Evolutionary conservation across 2,329 filamentous ascomycete species (phyloP), one percentile per base, ranked within the genome.

Genomic region (Colletotrichum musicola): DNA sequence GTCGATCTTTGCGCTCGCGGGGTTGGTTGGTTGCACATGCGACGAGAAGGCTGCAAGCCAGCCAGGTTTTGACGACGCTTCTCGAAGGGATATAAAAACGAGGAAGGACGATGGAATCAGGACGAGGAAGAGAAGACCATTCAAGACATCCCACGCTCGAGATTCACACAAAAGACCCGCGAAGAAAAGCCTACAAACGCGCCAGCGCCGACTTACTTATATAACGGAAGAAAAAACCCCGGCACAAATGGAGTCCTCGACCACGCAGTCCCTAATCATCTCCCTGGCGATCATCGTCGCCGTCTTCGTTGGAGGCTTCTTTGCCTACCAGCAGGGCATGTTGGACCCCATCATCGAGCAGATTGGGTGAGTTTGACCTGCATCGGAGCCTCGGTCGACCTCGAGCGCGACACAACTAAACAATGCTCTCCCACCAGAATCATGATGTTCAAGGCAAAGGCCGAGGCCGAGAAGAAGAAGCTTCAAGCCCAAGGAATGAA

Each of bases 401-500:
- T 13, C 58, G 10, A n/a, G 18, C 18, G 49, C 4, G 14, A 25
- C 56, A 25, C 46, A 44, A 4, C 30, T 14, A 42, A 13, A 5
- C 4, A 40, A 56, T 69, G 16, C 35, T 25, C 20, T 51, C 10
- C 73, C 73, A 14, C 7, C 20, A 69, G 67, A 1, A 74, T 79
- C 25, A 76, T 77, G 61, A 68, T 80, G 58, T 79, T 82, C 73
- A 81, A 82, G 73, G 78, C 79, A 38, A 78, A 82, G 73, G 81
- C 78, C 0, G 76, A 80, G 71, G 79, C 79, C 7, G 80, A 82
- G 71, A 75, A 77, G 47, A 80, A 81, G 72, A 78, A 79, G 62
- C 71, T 81, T 71, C 73, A 81, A 70, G 77, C 78, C 9, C 70
- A 81, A 71, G 81, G 81, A 1, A 51, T 79, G 71, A 77, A 79